phyloP scores from a whole-genome alignment of 2,329 filamentous ascomycete species.

The Paramyrothecium sp. region DNA sequence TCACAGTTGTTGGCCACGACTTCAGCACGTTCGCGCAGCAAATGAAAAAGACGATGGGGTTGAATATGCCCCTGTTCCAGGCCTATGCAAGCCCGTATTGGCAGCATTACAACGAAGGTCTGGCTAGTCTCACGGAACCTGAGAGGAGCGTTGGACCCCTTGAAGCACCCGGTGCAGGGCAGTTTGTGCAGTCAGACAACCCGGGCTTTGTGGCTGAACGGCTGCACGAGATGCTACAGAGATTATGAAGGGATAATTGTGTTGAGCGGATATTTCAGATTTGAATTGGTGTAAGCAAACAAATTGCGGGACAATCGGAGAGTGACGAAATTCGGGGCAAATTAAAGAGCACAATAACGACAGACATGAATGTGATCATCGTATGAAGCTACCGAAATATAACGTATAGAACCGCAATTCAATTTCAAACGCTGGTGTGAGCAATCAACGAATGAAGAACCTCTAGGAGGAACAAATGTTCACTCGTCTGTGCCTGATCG shows the following conservation, averaged over 20 bases:
- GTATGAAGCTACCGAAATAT: no score
- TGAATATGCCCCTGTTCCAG: conserved; percentile 33
- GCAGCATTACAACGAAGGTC: conserved; percentile 51
- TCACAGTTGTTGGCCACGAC: conserved; percentile 21
- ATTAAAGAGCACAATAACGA: no score
- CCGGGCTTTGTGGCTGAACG: conserved; percentile 39
- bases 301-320: neutral
- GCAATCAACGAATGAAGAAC: no score
- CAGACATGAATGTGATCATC: no score
- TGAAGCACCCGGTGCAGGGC: conserved; percentile 11
- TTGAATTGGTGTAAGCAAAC: neutral
- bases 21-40: conserved; percentile 14
- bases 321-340: neutral
- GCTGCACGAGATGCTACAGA: neutral
- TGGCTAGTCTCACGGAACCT: conserved; percentile 40
- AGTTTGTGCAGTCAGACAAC: conserved; percentile 49
- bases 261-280: no score
- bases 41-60: conserved; percentile 2
- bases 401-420: no score
- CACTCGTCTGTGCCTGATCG: no score
- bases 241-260: neutral
- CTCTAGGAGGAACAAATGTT: no score
- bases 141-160: conserved; percentile 30
- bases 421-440: no score
- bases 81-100: conserved; percentile 53